Evolutionary conservation across 192 early-diverging fungal genomes (phyloP).

Genomic region (Podila minutissima): DNA sequence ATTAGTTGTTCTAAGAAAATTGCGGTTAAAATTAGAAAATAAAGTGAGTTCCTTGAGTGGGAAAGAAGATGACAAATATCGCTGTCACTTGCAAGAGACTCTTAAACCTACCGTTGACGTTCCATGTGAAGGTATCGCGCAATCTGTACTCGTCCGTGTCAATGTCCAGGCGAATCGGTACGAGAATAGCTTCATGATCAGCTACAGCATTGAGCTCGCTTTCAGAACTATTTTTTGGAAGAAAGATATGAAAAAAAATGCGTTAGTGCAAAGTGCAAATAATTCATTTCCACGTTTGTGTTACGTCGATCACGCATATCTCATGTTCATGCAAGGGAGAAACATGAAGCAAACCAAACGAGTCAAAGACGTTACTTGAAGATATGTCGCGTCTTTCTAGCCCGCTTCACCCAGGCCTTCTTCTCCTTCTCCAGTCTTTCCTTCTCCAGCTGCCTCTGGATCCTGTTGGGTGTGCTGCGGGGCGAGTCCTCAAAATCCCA

Average conservation of each 20-base stretch:
- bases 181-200: constrained; percentile 76
- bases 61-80: not conserved
- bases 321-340: not conserved
- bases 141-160: constrained; percentile 88
- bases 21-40: not conserved
- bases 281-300: not conserved
- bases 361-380: constrained; percentile 33
- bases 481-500: constrained; percentile 54
- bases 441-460: constrained; percentile 20
- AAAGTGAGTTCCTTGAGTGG: not conserved
- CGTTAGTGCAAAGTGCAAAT: not conserved
- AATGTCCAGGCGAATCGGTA: constrained; percentile 92
- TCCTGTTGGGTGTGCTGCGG: constrained; percentile 41
- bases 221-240: constrained; percentile 37
- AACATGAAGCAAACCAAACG: not conserved
- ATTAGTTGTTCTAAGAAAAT: constrained; percentile 68
- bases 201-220: constrained; percentile 63
- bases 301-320: not conserved
- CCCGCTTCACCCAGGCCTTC: constrained; percentile 27
- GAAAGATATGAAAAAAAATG: not conserved
- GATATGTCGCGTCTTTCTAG: constrained; percentile 48
- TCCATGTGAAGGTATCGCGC: constrained; percentile 93
- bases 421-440: constrained; percentile 50
- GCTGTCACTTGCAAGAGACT: not conserved
- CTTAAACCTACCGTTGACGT: constrained; percentile 73